A percentile compares a stretch with the other conserved stretches of the same genome.
These are phyloP conservation scores for Arabidopsis hybrid DNA, from an alignment of 441 rosid species.

Conservation along the genomic window DNA sequence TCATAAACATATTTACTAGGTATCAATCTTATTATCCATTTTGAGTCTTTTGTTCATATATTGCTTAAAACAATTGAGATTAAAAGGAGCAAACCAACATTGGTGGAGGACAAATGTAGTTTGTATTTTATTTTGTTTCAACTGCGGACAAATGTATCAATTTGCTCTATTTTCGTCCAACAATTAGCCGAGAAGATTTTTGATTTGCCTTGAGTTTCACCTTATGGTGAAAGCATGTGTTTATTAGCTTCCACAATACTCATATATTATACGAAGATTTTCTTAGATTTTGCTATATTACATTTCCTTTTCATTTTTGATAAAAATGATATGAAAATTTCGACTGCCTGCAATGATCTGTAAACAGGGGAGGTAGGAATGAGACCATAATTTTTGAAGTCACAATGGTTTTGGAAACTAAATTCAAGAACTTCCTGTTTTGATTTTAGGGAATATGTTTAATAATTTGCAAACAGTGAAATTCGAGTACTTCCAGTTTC, in stretches of 20 bases:
- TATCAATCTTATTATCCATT: not conserved
- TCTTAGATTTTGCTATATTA: not conserved
- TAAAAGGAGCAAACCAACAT: not conserved
- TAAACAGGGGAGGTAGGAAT: not conserved
- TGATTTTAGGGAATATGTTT: not conserved
- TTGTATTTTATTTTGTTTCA: too few relatives aligned
- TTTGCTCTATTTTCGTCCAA: not conserved
- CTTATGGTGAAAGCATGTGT: too few relatives aligned
- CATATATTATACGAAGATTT: too few relatives aligned
- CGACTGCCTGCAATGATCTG: not conserved
- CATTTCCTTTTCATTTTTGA: not conserved
- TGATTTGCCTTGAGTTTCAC: not conserved
- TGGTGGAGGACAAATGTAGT: not conserved
- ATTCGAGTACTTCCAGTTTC: too few relatives aligned
- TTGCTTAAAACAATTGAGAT: not conserved
- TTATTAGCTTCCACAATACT: too few relatives aligned
- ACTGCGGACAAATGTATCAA: not conserved
- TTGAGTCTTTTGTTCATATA: constrained; percentile 16
- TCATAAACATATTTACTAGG: not conserved
- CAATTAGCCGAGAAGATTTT: not conserved
- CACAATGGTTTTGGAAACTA: not conserved
- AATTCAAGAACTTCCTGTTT: not conserved
- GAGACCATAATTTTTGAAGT: not conserved
- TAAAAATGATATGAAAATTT: not conserved
- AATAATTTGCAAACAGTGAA: too few relatives aligned